Evolutionary conservation across 345 rosid genomes (phyloP), one percentile per base, ranked within the genome.

Genomic region (Populus tremula): DNA sequence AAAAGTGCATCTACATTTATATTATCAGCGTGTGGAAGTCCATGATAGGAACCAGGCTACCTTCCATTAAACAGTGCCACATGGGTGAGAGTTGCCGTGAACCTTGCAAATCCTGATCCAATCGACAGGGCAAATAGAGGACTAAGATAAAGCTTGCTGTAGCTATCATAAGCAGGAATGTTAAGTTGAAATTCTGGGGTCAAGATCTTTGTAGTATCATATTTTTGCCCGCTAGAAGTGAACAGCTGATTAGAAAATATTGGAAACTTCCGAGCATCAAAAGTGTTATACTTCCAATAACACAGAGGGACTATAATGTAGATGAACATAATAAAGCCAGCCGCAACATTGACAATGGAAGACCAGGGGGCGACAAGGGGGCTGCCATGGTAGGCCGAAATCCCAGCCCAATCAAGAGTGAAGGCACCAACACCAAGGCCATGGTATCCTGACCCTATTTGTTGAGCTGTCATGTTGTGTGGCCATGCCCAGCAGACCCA

Each of bases 371-470:
- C 76, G 50, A 96, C 97, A 65, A 96, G 87, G 3, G 99, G 99
- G 79, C 97, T 94, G 41, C 99, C 99, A 62, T 96, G 99, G 71
- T 96, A 96, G 43, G 99, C 99, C 1, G 97, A 90, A 84, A 96
- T 96, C n/a, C 99, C 99, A 23, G 99, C 99, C 99, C 99, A 96
- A 63, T 96, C 99, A 35, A 96, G 87, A 49, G 97, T 92, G 78
- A 94, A 92, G 23, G 98, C 97, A 74, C 99, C 99, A 12, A 94
- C 70, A 0, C 99, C 99, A 0, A 96, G 97, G 29, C 99, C 99
- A 66, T 96, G 94, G 91, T 90, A 91, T 10, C 97, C 99, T 3
- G 99, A 96, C 8, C 99, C 99, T 23, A 96, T 79, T 70, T 96
- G 99, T 81, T 96, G 99, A 49, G 99, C 99, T 12, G 99, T 92